Evolutionary conservation across 805 yeast genomes (phyloP), one percentile per base, ranked within the genome.

Genomic region (Saccharomyces jurei): DNA sequence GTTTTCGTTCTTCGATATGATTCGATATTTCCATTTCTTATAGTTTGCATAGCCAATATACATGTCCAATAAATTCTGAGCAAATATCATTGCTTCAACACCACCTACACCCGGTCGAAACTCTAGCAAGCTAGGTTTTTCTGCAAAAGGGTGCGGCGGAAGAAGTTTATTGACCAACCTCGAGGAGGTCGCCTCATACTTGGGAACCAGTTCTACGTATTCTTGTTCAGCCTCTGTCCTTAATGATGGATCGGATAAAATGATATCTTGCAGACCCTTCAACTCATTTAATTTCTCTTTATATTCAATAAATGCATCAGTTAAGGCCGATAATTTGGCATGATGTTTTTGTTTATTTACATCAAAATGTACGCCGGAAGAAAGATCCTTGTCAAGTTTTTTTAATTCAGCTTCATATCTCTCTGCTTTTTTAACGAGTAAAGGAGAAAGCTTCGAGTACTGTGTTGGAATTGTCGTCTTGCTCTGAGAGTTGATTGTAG

Each of bases 21-120:
- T 59, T 48, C 80, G 79, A 62, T 72, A 76, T 50, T 78, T 78
- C 98, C 98, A 94, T 48, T 76, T 71, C 61, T 81, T 79, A 46
- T 71, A 61, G 54, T 79, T 78, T 41, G 92, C 87, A 65, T 81
- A 90, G 54, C 80, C 83, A 28, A 78, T 71, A 69, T 94, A 94
- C 98, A 94, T 89, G 55, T 79, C 77, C 56, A 89, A 70, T 54
- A 94, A 71, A 65, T 94, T 94, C 44, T 79, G 80, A 0, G 98
- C 81, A 69, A 94, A 94, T 13, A 94, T 79, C 66, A 84, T 83
- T 0, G 99, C 97, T 66, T 94, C 99, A 5, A 84, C 81, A 2
- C 99, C 99, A 14, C 99, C 99, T 1, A 92, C 89, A 6, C 99
- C 99, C 0, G 98, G 97, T 54, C 97, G 77, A 13, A 94, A 71